Evolutionary conservation across 345 rosid species (phyloP), one percentile per base, ranked within the genome.

Genomic region (Gossypium turneri): DNA sequence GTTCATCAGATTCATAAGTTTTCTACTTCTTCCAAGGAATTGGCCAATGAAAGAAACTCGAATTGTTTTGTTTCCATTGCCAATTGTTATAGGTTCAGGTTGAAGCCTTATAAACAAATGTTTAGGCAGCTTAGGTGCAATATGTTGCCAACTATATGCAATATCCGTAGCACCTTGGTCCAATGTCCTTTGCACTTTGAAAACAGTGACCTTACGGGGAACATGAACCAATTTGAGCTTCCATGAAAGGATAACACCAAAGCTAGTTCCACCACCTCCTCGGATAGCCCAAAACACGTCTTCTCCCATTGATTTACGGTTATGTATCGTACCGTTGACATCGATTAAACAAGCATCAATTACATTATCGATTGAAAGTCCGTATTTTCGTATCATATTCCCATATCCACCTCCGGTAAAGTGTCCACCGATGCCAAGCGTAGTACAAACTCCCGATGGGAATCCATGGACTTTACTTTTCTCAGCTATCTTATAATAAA

Each of bases 251-350:
- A 92, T 77, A 38, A 92, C 90, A 5, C 96, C 96, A 55, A 83
- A 92, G 68, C 91, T 90, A 0, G 85, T 83, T 48, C 94, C 94
- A 34, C 97, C 94, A 4, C 96, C 97, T 0, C 98, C 94, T 53
- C 81, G 83, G 41, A 92, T 86, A 0, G 91, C 96, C 97, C 91
- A 93, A 34, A 76, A 88, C 25, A 89, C 75, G 77, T 89, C 97
- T 77, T 87, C 95, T 48, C 95, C 95, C 97, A 90, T 92, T 17
- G 81, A 29, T 64, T 80, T 81, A 57, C 92, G 83, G 74, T 88
- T 86, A 56, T 83, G 79, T 22, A 92, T 63, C 2, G 71, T 84
- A 0, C 95, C 95, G 27, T 85, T 80, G 12, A 74, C 95, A 67
- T 85, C 89, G 12, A 69, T 69, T 48, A 64, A 41, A 17, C 10